Evolutionary conservation across 495 filamentous ascomycete species (phyloP), one percentile per base, ranked within the genome.

Genomic region (Oleoguttula mirabilis): DNA sequence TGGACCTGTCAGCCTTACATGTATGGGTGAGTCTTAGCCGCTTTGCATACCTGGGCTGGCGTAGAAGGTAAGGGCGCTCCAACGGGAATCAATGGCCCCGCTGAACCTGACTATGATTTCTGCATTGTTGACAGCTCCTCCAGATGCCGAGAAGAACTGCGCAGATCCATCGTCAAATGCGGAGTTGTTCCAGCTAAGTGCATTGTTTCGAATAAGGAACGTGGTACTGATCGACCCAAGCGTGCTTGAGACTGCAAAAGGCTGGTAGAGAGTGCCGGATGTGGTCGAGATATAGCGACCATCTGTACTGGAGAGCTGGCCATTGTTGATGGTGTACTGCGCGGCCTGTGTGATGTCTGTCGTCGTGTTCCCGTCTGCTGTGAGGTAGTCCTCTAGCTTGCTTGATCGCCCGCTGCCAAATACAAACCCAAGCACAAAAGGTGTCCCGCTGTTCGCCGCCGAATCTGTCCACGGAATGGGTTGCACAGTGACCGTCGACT

Each of bases 281-380:
- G 24, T 15, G 3, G 46, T 48, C 10, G 43, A 47, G 16, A 47
- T 21, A 10, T 22, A 30, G 11, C 39, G 36, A n/a, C 54, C 47
- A 25, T 36, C 27, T 16, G 24, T 21, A 7, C 16, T 23, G 6
- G 24, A 20, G n/a, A 56, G 31, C 32, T 19, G 32, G 3, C 50
- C 46, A 34, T 54, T 32, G 3, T 37, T 15, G 10, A 56, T 51
- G 4, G 23, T 17, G 33, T 43, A 56, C 10, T 42, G 41, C 2
- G 39, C 35, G 2, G 54, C 54, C 36, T 33, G 8, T 4, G 21
- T 39, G n/a, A 20, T 15, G 16, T 47, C 39, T 3, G 39, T 48
- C n/a, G 54, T 53, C 10, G 54, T 56, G 28, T 50, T 47, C 16
- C 54, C 54, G 30, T 56, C 48, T 11, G 36, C 31, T 37, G 39